Percentiles rank a stretch among this genome's conserved stretches.
These are phyloP conservation scores for Nephelium lappaceum DNA, from an alignment of 345 rosid genomes.

Conservation along the genomic window DNA sequence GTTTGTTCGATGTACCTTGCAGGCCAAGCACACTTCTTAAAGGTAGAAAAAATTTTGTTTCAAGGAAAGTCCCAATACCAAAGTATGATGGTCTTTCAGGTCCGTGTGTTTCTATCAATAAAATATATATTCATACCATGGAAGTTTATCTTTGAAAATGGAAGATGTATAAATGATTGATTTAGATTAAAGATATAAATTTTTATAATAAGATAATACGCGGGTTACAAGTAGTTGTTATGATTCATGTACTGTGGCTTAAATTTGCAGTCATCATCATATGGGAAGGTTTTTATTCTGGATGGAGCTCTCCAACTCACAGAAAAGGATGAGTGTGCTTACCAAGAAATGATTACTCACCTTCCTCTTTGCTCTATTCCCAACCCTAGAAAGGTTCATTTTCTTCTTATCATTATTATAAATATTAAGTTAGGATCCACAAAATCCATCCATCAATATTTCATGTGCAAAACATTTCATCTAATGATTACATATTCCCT, in stretches of 20 bases:
- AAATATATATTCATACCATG: too few species aligned
- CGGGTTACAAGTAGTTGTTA: background rate
- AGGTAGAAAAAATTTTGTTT: constrained; percentile 73
- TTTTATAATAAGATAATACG: background rate
- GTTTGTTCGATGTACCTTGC: constrained; percentile 24
- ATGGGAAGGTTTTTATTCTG: constrained; percentile 73
- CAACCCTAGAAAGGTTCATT: constrained; percentile 67
- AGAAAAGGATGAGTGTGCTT: constrained; percentile 72
- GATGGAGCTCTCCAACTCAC: constrained; percentile 83
- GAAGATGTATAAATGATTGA: background rate
- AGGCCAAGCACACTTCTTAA: constrained; percentile 88
- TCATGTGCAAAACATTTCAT: too few species aligned
- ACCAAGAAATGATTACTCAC: constrained; percentile 84
- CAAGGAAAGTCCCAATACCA: constrained; percentile 83
- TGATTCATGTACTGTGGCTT: background rate
- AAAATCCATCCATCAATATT: too few species aligned
- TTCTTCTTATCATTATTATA: background rate
- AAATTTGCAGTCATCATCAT: constrained; percentile 53
- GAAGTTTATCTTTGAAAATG: too few species aligned
- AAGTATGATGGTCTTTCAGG: constrained; percentile 84
- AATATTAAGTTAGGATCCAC: background rate
- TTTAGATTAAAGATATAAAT: background rate
- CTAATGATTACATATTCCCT: background rate
- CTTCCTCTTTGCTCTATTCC: constrained; percentile 85
- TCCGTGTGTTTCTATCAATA: too few species aligned